Conservation (phyloP, 73 alveolate genomes). For the Stentor coeruleus region DNA sequence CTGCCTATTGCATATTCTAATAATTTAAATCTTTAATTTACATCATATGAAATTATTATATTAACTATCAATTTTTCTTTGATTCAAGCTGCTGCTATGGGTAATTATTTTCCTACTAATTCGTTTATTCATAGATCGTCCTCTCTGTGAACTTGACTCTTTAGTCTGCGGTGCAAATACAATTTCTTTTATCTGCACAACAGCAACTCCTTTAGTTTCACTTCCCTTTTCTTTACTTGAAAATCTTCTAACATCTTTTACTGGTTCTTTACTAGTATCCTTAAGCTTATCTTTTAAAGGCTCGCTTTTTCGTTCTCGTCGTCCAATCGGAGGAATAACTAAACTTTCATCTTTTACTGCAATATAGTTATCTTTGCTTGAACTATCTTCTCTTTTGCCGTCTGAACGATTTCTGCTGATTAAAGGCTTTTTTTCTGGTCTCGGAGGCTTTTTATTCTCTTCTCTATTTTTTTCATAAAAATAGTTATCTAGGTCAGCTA, state of each 20-base stretch:
- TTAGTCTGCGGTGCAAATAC: background rate
- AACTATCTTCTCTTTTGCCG: background rate
- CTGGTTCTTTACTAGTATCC: background rate
- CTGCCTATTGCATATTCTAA: too few relatives aligned
- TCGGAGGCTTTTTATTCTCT: background rate
- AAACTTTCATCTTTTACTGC: background rate
- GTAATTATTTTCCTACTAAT: background rate
- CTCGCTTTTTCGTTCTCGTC: too few relatives aligned
- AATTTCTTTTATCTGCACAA: background rate
- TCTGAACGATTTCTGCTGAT: background rate
- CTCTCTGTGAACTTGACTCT: background rate
- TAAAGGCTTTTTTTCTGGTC: background rate
- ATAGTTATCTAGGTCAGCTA: background rate
- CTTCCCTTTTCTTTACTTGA: background rate
- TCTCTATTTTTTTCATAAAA: background rate
- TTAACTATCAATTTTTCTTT: background rate
- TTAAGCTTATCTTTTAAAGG: background rate
- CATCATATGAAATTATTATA: too few relatives aligned
- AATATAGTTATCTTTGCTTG: background rate
- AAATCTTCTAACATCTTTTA: background rate
- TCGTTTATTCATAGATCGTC: background rate
- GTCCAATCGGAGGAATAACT: background rate
- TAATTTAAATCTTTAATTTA: too few relatives aligned
- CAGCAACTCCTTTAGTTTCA: conserved; percentile 5
- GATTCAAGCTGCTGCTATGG: background rate